Percentiles rank a stretch among this genome's conserved stretches.
Evolutionary conservation across 495 filamentous ascomycete species (phyloP).

Genomic region (Bryoglossum gracile): DNA sequence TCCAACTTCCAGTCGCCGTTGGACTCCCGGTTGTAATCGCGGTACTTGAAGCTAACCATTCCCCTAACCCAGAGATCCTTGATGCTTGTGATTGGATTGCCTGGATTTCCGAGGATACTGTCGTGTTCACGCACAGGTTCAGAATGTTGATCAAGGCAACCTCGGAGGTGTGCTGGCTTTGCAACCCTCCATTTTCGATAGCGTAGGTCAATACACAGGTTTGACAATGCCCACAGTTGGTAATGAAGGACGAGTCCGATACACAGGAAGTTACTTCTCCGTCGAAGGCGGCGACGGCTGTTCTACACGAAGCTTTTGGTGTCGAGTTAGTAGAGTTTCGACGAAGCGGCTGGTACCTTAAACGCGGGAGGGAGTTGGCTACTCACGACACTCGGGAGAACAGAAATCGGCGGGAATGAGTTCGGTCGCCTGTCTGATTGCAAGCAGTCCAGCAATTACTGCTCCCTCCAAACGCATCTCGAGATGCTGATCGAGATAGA

Average conservation of each 20-base stretch:
- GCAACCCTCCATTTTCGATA: conserved; percentile 1
- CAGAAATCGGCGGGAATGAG: conserved; percentile 5
- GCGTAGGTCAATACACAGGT: conserved; percentile 12
- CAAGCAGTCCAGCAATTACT: conserved; percentile 3
- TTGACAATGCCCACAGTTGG: conserved; percentile 17
- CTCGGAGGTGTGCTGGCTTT: neutral
- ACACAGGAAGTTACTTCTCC: conserved; percentile 7
- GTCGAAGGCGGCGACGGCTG: neutral
- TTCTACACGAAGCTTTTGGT: conserved; percentile 9
- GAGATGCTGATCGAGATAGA: neutral
- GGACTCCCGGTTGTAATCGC: neutral
- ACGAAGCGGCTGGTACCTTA: too few relatives aligned
- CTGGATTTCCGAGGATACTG: neutral
- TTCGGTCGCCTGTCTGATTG: neutral
- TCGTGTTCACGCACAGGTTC: conserved; percentile 14
- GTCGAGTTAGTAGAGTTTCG: conserved; percentile 1
- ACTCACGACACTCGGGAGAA: conserved; percentile 18
- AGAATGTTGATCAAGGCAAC: conserved; percentile 2
- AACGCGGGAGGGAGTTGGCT: neutral
- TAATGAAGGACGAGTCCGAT: conserved; percentile 11
- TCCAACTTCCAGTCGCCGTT: neutral
- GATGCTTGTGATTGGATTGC: conserved; percentile 13
- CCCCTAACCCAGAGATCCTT: conserved; percentile 11
- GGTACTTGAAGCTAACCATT: neutral
- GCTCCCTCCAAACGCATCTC: conserved; percentile 2